Evolutionary conservation across 2,329 filamentous ascomycete genomes (phyloP).

Genomic region (Fusarium pininemorale): DNA sequence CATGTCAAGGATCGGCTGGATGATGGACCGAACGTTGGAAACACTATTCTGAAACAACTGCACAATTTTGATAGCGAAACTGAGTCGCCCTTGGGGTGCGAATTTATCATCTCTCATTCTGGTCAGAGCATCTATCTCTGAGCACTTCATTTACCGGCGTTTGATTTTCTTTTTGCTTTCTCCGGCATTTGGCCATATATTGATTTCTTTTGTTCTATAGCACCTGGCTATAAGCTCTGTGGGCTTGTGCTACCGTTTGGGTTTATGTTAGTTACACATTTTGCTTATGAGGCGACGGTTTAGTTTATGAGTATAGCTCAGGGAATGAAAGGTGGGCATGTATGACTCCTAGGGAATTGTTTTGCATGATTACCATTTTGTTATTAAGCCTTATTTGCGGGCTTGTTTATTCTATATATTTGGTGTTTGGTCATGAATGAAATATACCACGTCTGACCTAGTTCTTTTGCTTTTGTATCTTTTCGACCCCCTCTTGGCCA

Average conservation of each 20-base stretch:
- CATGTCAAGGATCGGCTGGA: slow-evolving; percentile 89
- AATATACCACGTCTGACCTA: slow-evolving; percentile 15
- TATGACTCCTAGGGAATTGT: not conserved
- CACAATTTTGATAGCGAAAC: slow-evolving; percentile 72
- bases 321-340: not conserved
- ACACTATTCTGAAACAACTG: slow-evolving; percentile 77
- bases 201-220: slow-evolving; percentile 17
- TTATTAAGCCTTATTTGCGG: not conserved
- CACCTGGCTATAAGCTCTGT: slow-evolving; percentile 9
- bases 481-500: slow-evolving; percentile 64
- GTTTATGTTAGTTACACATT: not conserved
- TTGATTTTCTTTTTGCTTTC: slow-evolving; percentile 4
- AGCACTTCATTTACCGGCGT: slow-evolving; percentile 14
- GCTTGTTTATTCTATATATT: slow-evolving; percentile 15
- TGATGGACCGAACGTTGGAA: slow-evolving; percentile 72
- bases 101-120: slow-evolving; percentile 76
- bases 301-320: slow-evolving; percentile 1
- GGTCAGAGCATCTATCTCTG: slow-evolving; percentile 69
- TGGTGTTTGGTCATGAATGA: not conserved
- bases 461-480: slow-evolving; percentile 51
- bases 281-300: not conserved
- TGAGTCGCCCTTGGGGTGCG: slow-evolving; percentile 75
- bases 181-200: slow-evolving; percentile 10
- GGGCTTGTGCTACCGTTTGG: slow-evolving; percentile 11
- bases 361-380: not conserved